Evolutionary conservation across 192 early-diverging fungal genomes (phyloP).

Genomic region (Backusella mclennaniae): DNA sequence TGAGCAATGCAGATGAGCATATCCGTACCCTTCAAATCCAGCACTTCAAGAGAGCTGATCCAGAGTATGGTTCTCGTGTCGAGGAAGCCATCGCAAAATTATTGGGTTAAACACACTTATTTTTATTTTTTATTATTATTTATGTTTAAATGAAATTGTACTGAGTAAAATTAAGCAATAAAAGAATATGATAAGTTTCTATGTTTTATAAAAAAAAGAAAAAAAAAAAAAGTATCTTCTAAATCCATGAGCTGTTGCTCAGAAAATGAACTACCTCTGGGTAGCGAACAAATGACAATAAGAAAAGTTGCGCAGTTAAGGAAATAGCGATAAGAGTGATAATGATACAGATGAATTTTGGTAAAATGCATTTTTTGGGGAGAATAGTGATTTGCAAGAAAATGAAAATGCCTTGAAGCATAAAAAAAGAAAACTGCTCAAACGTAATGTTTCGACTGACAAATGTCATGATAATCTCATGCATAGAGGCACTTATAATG

Average conservation of each 20-base stretch:
- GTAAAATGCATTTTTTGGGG: neutral
- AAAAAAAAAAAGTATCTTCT: neutral
- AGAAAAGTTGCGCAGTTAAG: neutral
- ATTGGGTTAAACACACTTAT: neutral
- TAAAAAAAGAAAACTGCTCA: slow-evolving; percentile 7
- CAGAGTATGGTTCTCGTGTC: slow-evolving; percentile 67
- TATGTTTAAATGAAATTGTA: neutral
- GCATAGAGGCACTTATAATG: neutral
- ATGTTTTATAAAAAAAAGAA: neutral
- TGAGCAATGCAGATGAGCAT: slow-evolving; percentile 59
- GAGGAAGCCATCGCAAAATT: slow-evolving; percentile 44
- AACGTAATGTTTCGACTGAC: neutral
- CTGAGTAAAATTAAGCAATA: neutral
- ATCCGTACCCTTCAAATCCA: slow-evolving; percentile 68
- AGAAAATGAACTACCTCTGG: neutral
- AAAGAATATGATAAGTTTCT: neutral
- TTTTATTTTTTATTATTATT: neutral
- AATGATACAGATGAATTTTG: neutral
- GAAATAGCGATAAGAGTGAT: neutral
- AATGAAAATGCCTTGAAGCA: neutral
- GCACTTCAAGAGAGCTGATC: slow-evolving; percentile 70
- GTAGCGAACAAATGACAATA: neutral
- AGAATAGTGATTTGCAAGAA: neutral
- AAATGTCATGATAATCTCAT: slow-evolving; percentile 5
- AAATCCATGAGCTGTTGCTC: neutral